Evolutionary conservation across 1,284 basidiomycete species (phyloP), one percentile per base, ranked within the genome.

Genomic region (Cronartium quercuum): DNA sequence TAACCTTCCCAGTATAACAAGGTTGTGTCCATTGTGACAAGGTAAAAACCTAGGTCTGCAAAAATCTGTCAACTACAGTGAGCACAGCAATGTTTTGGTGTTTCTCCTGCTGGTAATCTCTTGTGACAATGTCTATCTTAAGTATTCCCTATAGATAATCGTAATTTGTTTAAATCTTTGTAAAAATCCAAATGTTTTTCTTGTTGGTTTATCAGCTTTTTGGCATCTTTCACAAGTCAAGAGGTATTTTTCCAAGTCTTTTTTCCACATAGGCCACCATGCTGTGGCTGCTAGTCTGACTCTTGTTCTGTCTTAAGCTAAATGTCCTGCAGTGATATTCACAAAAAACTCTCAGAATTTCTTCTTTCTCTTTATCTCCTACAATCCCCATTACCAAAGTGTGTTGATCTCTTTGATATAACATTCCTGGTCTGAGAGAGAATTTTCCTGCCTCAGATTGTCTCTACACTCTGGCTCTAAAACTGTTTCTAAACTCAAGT

Each of bases 141-240:
- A n/a, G 29, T 35, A 5, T 69, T 58, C 68, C 60, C 62, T n/a
- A 58, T 58, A 7, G 68, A n/a, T n/a, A n/a, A n/a, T n/a, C n/a
- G n/a, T n/a, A n/a, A n/a, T n/a, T n/a, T n/a, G n/a, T n/a, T 13
- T 18, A 44, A 41, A 24, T 69, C 57, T 21, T 69, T 69, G 18
- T 41, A 34, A 44, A 21, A 44, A 9, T 9, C 42, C 18, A 44
- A 44, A 44, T 9, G 9, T 18, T 44, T 9, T 18, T 9, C 42
- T 18, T 44, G 9, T 44, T 44, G 9, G 42, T 9, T 9, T 9
- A 44, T 44, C 42, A 9, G 18, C 18, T 44, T 9, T 9, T 18
- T 44, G 18, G 9, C 9, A 44, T 44, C 42, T 44, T 9, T 44
- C 18, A 18, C 42, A 44, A 9, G 42, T 44, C 18, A 44, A 9